Conservation (phyloP, 345 rosid genomes). For the Isatis tinctoria region DNA sequence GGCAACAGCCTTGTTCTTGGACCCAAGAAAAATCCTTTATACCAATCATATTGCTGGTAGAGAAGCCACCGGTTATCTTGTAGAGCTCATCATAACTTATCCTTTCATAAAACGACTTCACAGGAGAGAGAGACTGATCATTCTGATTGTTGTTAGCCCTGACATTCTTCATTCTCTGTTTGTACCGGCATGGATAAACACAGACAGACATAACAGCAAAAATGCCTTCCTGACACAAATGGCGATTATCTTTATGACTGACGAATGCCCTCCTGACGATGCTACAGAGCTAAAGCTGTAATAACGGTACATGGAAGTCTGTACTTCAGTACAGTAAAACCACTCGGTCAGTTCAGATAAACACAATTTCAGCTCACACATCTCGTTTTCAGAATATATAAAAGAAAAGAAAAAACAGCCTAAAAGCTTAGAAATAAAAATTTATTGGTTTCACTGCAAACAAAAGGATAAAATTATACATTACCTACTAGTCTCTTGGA, state of each 20-base stretch:
- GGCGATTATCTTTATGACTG: neutral
- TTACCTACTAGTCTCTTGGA: no score
- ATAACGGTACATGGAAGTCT: neutral
- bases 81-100: constrained; percentile 25
- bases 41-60: constrained; percentile 26
- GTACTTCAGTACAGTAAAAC: no score
- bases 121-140: neutral
- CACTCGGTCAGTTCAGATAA: no score
- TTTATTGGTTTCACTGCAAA: no score
- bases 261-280: neutral
- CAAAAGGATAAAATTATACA: no score
- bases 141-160: neutral
- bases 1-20: neutral
- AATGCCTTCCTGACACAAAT: neutral
- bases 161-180: neutral
- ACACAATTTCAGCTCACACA: no score
- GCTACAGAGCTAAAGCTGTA: neutral
- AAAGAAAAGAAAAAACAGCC: no score
- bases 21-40: neutral
- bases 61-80: constrained; percentile 25
- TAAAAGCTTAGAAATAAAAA: no score
- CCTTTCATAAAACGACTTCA: neutral
- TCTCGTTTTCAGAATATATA: no score
- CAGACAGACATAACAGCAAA: constrained; percentile 28
- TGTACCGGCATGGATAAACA: constrained; percentile 25